phyloP scores from a whole-genome alignment of 2,329 filamentous ascomycete genomes.

The Scleromitrula shiraiana region DNA sequence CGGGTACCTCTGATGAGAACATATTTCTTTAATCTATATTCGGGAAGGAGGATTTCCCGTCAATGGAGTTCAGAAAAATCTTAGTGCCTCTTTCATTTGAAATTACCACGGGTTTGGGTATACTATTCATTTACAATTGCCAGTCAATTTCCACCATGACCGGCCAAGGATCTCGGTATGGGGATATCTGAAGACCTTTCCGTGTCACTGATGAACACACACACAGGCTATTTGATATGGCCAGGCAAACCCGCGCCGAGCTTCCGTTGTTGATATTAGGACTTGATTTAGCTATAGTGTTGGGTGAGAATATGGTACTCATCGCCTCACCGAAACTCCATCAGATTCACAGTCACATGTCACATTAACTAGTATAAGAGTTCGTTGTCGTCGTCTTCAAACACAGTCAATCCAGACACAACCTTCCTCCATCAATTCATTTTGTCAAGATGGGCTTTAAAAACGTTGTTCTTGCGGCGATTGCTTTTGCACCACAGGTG shows the following conservation, averaged over 20 bases:
- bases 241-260: constrained; percentile 19
- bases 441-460: constrained; percentile 23
- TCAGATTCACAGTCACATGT: background rate
- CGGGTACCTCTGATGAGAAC: background rate
- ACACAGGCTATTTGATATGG: constrained; percentile 20
- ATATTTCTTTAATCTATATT: constrained; percentile 1
- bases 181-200: constrained; percentile 1
- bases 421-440: constrained; percentile 8
- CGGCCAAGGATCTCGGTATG: background rate
- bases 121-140: background rate
- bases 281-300: background rate
- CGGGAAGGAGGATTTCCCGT: background rate
- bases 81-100: background rate
- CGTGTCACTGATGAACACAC: background rate
- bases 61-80: background rate
- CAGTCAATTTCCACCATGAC: background rate
- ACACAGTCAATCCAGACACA: background rate
- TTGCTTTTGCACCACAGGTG: constrained; percentile 25
- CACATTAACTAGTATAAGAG: constrained; percentile 3
- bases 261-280: constrained; percentile 14
- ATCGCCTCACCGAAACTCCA: background rate
- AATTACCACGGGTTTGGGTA: too few species aligned
- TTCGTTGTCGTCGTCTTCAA: background rate
- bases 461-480: constrained; percentile 23
- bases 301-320: background rate